Conservation (phyloP, 345 rosid genomes). For the Lumnitzera racemosa region DNA sequence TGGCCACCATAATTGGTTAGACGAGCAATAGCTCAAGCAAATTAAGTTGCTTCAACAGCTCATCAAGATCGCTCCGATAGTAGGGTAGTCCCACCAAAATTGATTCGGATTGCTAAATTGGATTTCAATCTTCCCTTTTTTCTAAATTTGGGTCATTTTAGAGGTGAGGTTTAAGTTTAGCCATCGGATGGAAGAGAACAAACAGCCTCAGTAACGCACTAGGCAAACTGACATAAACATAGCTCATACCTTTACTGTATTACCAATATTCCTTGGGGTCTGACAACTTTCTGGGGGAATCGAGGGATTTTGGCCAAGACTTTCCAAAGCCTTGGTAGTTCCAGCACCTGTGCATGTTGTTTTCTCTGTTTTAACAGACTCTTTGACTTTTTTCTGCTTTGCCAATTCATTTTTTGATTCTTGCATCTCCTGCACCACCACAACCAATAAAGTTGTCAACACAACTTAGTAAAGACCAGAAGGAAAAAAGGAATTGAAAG, state of each 20-base stretch:
- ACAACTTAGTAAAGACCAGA: neutral
- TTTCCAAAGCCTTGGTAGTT: constrained; percentile 15
- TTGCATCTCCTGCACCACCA: constrained; percentile 19
- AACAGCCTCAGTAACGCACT: no score
- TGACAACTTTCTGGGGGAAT: constrained; percentile 16
- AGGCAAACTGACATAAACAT: no score
- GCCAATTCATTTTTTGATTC: constrained; percentile 21
- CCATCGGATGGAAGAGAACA: no score
- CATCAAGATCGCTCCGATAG: no score
- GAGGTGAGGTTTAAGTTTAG: no score
- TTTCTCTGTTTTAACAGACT: constrained; percentile 14
- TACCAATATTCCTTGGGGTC: constrained; percentile 18
- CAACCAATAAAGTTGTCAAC: constrained; percentile 28
- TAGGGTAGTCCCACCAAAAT: no score
- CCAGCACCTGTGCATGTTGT: constrained; percentile 22
- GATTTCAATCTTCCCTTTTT: no score
- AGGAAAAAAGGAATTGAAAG: neutral
- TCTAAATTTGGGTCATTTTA: no score
- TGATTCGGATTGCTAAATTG: no score
- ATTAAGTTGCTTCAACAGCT: no score
- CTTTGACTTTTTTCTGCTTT: constrained; percentile 23
- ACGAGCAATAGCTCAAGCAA: no score
- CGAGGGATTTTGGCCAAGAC: constrained; percentile 25
- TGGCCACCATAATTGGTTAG: no score
- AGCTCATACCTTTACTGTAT: constrained; percentile 46